A percentile compares a stretch with the other conserved stretches of the same genome.
Evolutionary conservation across 192 early-diverging fungal genomes (phyloP).

Genomic region (Coemansia sp.): DNA sequence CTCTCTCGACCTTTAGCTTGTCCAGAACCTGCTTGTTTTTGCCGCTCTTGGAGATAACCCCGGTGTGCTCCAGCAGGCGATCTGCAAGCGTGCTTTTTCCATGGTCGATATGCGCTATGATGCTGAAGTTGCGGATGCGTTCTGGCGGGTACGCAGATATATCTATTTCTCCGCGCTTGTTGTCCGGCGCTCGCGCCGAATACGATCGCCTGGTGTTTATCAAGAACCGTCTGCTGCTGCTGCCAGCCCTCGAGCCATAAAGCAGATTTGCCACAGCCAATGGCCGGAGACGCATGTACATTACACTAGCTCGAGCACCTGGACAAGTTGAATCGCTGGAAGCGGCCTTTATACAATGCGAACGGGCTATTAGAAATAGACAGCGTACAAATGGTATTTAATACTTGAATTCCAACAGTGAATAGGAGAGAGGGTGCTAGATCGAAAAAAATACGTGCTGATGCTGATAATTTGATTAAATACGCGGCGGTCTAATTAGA

Average conservation of each 20-base stretch:
- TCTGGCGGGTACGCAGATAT: slow-evolving; percentile 70
- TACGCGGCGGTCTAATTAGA: no score
- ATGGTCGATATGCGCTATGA: slow-evolving; percentile 85
- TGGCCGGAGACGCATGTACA: slow-evolving; percentile 5
- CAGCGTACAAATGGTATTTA: no score
- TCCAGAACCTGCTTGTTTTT: slow-evolving; percentile 90
- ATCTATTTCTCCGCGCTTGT: slow-evolving; percentile 51
- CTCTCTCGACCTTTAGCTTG: slow-evolving; percentile 92
- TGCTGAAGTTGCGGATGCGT: slow-evolving; percentile 89
- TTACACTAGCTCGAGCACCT: not conserved
- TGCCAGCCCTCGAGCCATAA: not conserved
- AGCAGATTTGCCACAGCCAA: not conserved
- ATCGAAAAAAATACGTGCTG: no score
- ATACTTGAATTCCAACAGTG: no score
- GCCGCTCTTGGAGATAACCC: slow-evolving; percentile 69
- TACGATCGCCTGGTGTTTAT: no score
- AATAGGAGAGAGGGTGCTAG: no score
- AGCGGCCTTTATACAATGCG: not conserved
- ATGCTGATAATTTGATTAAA: no score
- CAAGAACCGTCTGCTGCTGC: slow-evolving; percentile 6
- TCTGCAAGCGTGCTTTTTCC: slow-evolving; percentile 92
- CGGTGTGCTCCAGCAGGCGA: slow-evolving; percentile 85
- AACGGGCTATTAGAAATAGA: no score
- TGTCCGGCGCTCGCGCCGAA: slow-evolving; percentile 1
- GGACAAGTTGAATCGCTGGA: not conserved